Base-by-base conservation (phyloP, 2,329 filamentous ascomycete species). In the Claviceps maximensis region DNA sequence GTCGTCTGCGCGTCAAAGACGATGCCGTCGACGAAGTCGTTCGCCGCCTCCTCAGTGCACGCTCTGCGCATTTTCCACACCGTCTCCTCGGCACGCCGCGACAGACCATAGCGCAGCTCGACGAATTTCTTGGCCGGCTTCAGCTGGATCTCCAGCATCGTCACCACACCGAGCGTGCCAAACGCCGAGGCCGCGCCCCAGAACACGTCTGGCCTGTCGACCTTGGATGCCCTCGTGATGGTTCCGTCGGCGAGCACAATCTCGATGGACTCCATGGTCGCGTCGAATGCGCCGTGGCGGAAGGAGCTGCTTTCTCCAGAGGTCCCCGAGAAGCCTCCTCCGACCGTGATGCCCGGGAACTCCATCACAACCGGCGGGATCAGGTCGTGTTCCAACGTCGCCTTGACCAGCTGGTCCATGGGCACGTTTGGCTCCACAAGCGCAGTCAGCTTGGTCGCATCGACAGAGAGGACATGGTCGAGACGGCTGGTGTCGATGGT, bases 1-100 rank as follows among this genome's bases (percentile, higher is more conserved):
- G 33, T 83, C 83, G 58, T 79, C 77, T 74, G 69, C 54, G 73
- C 72, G 15, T 75, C 74, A 65, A 79, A 88, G 54, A 87, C 67
- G 51, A 88, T 87, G 23, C 83, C 85, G 60, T 89, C 86, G 27
- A 90, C 77, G 62, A 87, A 90, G 62, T 88, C 84, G 58, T 77
- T 77, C 31, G 68, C 58, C 31, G 68, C 58, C 45, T 65, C 68
- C 9, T 65, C 62, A 54, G 67, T 65, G 5, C 58, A 60, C 21
- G 72, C 69, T 61, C 75, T 68, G 46, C 73, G 65, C 21, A 86
- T 71, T 15, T 71, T 70, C 8, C 68, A 65, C 47, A 76, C 61
- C 55, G 75, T 69, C 69, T 75, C 70, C 51, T 68, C 67, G 4
- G 76, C 68, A 51, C 75, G 76, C 56, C 65, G 66, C 1, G 71